Evolutionary conservation across 495 filamentous ascomycete genomes (phyloP), one percentile per base, ranked within the genome.

Genomic region (Penicillium bovifimosum): DNA sequence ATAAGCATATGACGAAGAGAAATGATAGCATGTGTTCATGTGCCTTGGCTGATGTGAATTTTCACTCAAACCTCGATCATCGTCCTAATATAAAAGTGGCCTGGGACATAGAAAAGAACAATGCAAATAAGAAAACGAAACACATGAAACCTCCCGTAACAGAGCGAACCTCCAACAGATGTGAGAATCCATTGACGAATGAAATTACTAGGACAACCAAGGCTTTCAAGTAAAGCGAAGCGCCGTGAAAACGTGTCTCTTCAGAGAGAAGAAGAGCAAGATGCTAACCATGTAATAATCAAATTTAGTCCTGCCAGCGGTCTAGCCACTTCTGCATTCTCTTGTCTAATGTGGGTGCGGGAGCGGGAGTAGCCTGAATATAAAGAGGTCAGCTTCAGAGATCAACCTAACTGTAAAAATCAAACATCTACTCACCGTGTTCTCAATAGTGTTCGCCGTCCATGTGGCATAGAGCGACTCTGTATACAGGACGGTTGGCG

Each of bases 401-500:
- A 9, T 17, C 8, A n/a, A 26, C 0, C 11, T 6, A 20, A 24
- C 2, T 18, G 0, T 14, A 31, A 33, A 0, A 13, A 29, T 9
- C 6, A 33, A 16, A 11, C 14, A 16, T 13, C 9, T 18, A 75
- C 81, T 56, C 77, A 88, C 86, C 35, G 83, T 78, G 65, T 88
- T 89, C 64, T 84, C 78, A 54, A 76, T 76, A 60, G 75, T 82
- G 27, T 63, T 56, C 13, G 78, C 68, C 16, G 70, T 77, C 60
- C 76, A 84, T 6, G 85, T 86, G 43, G 76, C 60, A 49, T 71
- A 67, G 54, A 78, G 71, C 27, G 82, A 86, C n/a, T 83, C 56
- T 1, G 87, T 91, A 5, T 78, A 85, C 38, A 75, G 59, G 36
- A 82, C 68, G 17, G 70, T 82, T 39, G 85, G 76, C 11, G 60